These are phyloP conservation scores for Cyanodermella asteris DNA, from an alignment of 2,329 filamentous ascomycete species.

Conservation along the genomic window DNA sequence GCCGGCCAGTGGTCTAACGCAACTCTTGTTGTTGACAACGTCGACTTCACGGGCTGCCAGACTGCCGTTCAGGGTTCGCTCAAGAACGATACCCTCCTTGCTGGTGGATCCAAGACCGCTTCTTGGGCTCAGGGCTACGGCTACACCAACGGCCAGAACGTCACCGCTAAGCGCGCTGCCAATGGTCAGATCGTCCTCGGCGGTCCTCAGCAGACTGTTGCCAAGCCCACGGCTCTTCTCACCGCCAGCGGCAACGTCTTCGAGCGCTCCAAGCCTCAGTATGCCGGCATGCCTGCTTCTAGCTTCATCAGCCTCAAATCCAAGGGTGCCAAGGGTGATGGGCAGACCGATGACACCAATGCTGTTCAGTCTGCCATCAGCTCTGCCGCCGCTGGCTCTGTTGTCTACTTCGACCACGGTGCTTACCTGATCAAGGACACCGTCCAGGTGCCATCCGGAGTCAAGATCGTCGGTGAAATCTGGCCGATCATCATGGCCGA, in stretches of 20 bases:
- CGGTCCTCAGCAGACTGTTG: too few relatives aligned
- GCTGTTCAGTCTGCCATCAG: conserved; percentile 64
- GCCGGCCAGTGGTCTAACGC: too few relatives aligned
- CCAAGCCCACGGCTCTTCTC: conserved; percentile 47
- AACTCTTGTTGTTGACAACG: conserved; percentile 70
- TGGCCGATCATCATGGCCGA: conserved; percentile 78
- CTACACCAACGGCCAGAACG: conserved; percentile 27
- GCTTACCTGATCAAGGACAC: conserved; percentile 40
- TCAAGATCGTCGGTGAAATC: conserved; percentile 77
- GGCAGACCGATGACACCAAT: conserved; percentile 63
- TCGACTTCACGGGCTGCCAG: conserved; percentile 53
- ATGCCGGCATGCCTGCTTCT: conserved; percentile 42
- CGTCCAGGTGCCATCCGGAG: conserved; percentile 43
- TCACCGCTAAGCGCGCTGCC: conserved; percentile 9
- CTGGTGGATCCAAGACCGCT: conserved; percentile 44
- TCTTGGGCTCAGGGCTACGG: conserved; percentile 64
- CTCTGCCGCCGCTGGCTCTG: conserved; percentile 35
- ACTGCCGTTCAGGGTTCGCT: conserved; percentile 40
- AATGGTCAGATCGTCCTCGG: conserved; percentile 36
- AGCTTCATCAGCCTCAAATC: conserved; percentile 68
- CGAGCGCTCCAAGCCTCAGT: conserved; percentile 75
- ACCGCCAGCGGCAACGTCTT: conserved; percentile 46
- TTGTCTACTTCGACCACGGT: conserved; percentile 44
- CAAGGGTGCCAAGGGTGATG: conserved; percentile 70
- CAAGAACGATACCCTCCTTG: conserved; percentile 40